A percentile compares a stretch with the other conserved stretches of the same genome.
These are phyloP conservation scores for Kernera saxatilis DNA, from an alignment of 345 rosid genomes.

Conservation along the genomic window DNA sequence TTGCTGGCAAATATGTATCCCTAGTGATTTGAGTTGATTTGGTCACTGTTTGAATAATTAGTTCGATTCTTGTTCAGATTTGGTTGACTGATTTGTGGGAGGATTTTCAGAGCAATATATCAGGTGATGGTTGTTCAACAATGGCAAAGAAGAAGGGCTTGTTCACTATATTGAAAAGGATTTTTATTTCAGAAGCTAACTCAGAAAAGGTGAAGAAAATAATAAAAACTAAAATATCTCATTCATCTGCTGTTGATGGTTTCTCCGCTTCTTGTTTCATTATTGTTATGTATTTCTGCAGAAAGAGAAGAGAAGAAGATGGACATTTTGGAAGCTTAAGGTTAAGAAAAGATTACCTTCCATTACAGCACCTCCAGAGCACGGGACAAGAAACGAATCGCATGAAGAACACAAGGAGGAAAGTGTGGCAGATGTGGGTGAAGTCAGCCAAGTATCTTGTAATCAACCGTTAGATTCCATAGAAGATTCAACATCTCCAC, in stretches of 20 bases:
- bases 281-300: constrained; percentile 9
- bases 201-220: constrained; percentile 52
- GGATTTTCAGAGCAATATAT: neutral
- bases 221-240: neutral
- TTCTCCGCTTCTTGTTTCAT: neutral
- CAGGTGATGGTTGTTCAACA: constrained; percentile 33
- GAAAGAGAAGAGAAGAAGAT: constrained; percentile 65
- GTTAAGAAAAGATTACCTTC: constrained; percentile 43
- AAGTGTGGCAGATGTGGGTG: constrained; percentile 47
- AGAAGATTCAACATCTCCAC: constrained; percentile 18
- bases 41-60: neutral
- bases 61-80: neutral
- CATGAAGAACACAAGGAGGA: constrained; percentile 38
- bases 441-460: constrained; percentile 41
- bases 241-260: neutral
- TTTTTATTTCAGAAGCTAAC: constrained; percentile 56
- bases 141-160: constrained; percentile 77
- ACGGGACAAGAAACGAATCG: constrained; percentile 33
- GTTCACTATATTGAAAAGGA: constrained; percentile 61
- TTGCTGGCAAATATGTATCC: neutral
- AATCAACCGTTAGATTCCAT: constrained; percentile 28
- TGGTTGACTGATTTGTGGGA: neutral
- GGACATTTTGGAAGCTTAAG: constrained; percentile 61
- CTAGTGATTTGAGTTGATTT: neutral
- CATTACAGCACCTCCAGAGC: constrained; percentile 48